Evolutionary conservation across 192 early-diverging fungal species (phyloP).

Genomic region (Coemansia biformis): DNA sequence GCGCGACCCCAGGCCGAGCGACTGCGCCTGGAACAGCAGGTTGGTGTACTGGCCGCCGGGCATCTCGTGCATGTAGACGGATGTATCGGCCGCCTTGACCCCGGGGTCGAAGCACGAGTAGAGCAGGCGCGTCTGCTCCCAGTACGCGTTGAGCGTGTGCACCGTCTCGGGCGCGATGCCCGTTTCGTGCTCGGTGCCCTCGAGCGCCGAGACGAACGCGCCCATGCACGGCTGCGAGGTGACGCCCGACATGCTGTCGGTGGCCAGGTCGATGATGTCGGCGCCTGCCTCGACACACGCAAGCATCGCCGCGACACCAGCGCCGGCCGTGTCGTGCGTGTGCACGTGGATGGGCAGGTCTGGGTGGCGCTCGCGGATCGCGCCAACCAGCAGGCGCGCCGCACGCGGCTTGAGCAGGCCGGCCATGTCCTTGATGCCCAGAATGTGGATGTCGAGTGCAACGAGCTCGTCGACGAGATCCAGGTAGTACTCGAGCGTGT

Average conservation of each 20-base stretch:
- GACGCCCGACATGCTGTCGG: constrained; percentile 91
- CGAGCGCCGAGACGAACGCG: constrained; percentile 79
- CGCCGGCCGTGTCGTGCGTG: constrained; percentile 96
- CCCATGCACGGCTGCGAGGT: constrained; percentile 98
- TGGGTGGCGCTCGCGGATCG: constrained; percentile 81
- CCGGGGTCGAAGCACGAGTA: constrained; percentile 97
- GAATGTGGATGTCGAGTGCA: constrained; percentile 83
- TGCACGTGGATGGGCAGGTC: constrained; percentile 92
- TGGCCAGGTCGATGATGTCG: constrained; percentile 88
- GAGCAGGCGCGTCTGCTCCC: constrained; percentile 91
- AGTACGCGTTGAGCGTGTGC: constrained; percentile 85
- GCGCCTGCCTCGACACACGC: constrained; percentile 88
- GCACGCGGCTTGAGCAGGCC: constrained; percentile 91
- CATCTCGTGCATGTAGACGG: constrained; percentile 96
- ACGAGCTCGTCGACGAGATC: constrained; percentile 86
- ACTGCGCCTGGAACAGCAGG: constrained; percentile 94
- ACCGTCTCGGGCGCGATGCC: constrained; percentile 78
- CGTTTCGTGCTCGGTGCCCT: constrained; percentile 75
- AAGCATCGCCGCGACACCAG: constrained; percentile 93
- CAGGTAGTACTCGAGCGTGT: constrained; percentile 89
- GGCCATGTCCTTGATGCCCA: constrained; percentile 96
- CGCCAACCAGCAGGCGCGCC: constrained; percentile 77
- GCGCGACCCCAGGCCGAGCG: constrained; percentile 84
- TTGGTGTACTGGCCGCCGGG: constrained; percentile 98
- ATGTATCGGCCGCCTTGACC: constrained; percentile 81